Base-by-base conservation (phyloP, 2,329 filamentous ascomycete species). In the Aspergillus costaricaensis region DNA sequence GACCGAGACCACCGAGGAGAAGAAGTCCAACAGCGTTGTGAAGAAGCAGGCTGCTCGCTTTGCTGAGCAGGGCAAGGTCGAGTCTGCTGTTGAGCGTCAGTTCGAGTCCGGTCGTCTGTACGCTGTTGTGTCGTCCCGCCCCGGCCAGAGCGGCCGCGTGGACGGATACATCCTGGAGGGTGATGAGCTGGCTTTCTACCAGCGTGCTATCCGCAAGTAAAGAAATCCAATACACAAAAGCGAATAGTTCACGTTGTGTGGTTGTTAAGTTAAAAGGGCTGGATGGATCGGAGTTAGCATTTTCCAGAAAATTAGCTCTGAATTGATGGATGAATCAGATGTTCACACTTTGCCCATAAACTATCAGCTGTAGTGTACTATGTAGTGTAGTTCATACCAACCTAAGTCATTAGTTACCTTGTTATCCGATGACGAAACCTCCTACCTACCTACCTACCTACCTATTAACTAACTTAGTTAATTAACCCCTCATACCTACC, bases 101-200 rank as follows among this genome's bases (percentile, higher is more conserved):
- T 99, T 99, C 85, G 95, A 98, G 90, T 94, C 95, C 73, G 93
- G 94, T 88, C 94, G 96, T 83, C 85, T 99, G 74, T 97, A 89
- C 83, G 95, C 95, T 75, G 91, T 97, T 73, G 84, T 99, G 76
- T 87, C 94, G 74, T 95, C 90, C 81, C 88, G 95, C 77, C 95
- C 95, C 71, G 95, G 95, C 75, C 95, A 99, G 90, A 95, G 91
- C 80, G 95, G 95, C 76, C 92, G 95, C 83, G 88, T 87, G 76
- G 95, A 99, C 81, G 95, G 95, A 71, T 99, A 99, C 86, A 89
- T 99, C 81, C 87, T 99, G 71, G 95, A 99, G 89, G 95, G 95
- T 77, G 95, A 99, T 83, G 95, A 99, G 89, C 88, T 99, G 77
- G 92, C 93, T 82, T 99, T 99, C 91, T 99, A 99, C 92, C 93